These are phyloP conservation scores for Hydnum rufescens DNA, from an alignment of 768 basidiomycete species.

Conservation along the genomic window DNA sequence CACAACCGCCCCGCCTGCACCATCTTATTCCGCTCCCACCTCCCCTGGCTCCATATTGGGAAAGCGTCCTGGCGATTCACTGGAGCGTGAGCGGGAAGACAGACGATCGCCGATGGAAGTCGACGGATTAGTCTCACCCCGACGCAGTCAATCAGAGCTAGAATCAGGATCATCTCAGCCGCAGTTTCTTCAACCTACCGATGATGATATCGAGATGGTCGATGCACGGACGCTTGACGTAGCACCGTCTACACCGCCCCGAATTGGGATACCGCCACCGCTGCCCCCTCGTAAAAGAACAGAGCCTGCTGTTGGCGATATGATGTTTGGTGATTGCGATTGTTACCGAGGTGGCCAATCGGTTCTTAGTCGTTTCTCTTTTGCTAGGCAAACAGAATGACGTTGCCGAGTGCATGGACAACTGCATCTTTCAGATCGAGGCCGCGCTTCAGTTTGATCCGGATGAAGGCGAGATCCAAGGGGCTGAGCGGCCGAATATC, in stretches of 20 bases:
- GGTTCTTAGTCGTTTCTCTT: neutral
- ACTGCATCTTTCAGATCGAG: slow-evolving; percentile 97
- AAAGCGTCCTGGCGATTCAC: neutral
- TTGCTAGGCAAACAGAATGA: slow-evolving; percentile 80
- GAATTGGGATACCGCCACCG: slow-evolving; percentile 24
- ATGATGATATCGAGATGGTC: neutral
- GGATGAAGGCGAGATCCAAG: slow-evolving; percentile 6
- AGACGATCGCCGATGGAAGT: neutral
- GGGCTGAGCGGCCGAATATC: slow-evolving; percentile 20
- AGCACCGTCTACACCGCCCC: neutral
- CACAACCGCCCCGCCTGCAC: neutral
- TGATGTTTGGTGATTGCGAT: slow-evolving; percentile 64
- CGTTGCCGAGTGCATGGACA: slow-evolving; percentile 97
- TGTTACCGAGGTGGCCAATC: neutral
- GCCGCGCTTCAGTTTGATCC: slow-evolving; percentile 59
- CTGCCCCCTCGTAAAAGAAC: slow-evolving; percentile 30
- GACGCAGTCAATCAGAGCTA: neutral
- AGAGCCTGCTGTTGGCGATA: slow-evolving; percentile 42
- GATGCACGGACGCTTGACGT: neutral
- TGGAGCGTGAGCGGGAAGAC: neutral
- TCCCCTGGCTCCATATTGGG: neutral
- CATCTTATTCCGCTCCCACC: neutral
- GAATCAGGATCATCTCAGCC: neutral
- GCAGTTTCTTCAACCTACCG: too few species aligned
- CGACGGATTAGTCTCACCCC: neutral